These are phyloP conservation scores for Gynostemma pentaphyllum DNA, from an alignment of 306 rosid species.

Conservation along the genomic window DNA sequence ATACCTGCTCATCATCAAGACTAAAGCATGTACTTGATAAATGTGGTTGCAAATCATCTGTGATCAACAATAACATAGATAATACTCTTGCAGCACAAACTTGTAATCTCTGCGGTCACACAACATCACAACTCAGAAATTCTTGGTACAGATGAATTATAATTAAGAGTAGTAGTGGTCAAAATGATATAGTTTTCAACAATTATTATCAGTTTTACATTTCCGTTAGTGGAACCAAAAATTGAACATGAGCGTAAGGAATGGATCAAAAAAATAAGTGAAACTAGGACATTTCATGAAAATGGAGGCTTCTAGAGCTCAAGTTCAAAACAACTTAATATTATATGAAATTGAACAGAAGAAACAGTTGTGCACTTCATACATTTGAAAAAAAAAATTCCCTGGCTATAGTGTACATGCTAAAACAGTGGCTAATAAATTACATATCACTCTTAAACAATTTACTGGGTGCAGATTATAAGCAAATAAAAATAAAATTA, in stretches of 20 bases:
- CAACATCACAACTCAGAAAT: conserved; percentile 9
- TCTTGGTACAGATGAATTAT: conserved; percentile 11
- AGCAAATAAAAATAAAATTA: too few species aligned
- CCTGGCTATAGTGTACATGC: background rate
- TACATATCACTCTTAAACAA: too few species aligned
- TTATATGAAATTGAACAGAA: background rate
- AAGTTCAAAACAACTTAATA: background rate
- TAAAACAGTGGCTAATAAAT: too few species aligned
- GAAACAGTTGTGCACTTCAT: background rate
- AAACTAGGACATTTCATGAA: background rate
- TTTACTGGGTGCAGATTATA: too few species aligned
- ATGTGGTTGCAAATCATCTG: conserved; percentile 52
- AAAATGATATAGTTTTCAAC: background rate
- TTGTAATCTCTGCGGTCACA: conserved; percentile 64
- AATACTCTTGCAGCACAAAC: conserved; percentile 65
- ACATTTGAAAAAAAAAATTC: conserved; percentile 5
- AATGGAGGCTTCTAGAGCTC: background rate
- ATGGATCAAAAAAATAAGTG: background rate
- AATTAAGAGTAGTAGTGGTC: background rate
- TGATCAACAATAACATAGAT: conserved; percentile 45
- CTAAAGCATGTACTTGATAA: conserved; percentile 46
- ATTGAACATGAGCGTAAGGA: background rate
- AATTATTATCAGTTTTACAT: background rate
- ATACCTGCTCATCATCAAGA: conserved; percentile 71
- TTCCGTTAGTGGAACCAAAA: background rate